These are phyloP conservation scores for Xylariomycetidae sp. DNA, from an alignment of 2,329 filamentous ascomycete genomes.

Conservation along the genomic window DNA sequence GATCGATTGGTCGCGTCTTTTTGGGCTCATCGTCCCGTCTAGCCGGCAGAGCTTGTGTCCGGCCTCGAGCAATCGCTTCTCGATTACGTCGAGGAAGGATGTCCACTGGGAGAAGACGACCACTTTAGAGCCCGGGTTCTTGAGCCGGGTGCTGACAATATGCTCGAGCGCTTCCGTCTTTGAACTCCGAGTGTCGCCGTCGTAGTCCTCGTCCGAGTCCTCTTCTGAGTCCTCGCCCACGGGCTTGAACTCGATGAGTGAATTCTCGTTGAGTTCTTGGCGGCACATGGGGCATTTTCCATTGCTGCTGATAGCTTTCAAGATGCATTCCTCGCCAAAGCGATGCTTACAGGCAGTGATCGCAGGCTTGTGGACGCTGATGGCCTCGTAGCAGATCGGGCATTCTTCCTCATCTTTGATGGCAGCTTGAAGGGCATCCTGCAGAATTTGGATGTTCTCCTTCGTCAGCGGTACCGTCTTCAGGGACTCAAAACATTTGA, in stretches of 20 bases:
- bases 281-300: slow-evolving; percentile 84
- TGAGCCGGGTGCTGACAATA: slow-evolving; percentile 66
- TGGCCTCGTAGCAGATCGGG: slow-evolving; percentile 70
- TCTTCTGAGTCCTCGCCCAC: slow-evolving; percentile 42
- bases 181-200: slow-evolving; percentile 65
- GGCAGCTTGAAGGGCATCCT: slow-evolving; percentile 69
- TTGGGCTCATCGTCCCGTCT: slow-evolving; percentile 73
- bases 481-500: slow-evolving; percentile 63
- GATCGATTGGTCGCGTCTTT: slow-evolving; percentile 68
- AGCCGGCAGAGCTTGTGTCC: slow-evolving; percentile 66
- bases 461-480: slow-evolving; percentile 65
- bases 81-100: slow-evolving; percentile 66
- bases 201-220: slow-evolving; percentile 45
- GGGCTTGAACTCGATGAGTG: slow-evolving; percentile 60
- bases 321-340: slow-evolving; percentile 72
- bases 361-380: slow-evolving; percentile 58
- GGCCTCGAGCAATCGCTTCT: slow-evolving; percentile 58
- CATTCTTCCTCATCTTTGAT: slow-evolving; percentile 82
- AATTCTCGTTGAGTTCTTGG: slow-evolving; percentile 55
- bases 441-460: slow-evolving; percentile 68
- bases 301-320: slow-evolving; percentile 68
- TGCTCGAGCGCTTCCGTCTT: slow-evolving; percentile 78
- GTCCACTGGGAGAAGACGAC: slow-evolving; percentile 78
- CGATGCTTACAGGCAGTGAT: slow-evolving; percentile 83
- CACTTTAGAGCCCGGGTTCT: slow-evolving; percentile 61